Base-by-base conservation (phyloP, 208 protist species). In the Leptomonas seymouri region DNA sequence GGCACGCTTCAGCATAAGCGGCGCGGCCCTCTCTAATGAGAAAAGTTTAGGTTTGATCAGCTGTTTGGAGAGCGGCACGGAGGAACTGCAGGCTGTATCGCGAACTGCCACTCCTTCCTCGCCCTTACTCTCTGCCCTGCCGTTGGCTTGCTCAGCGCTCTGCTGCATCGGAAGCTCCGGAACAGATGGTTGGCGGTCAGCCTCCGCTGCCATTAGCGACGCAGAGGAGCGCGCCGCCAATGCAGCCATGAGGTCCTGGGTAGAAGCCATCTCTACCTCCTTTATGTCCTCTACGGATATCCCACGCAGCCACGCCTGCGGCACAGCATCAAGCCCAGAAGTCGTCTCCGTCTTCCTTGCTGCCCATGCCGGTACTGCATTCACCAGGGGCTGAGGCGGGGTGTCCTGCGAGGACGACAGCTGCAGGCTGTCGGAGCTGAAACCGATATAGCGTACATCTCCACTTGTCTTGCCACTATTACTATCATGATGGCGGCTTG, bases 371-470 rank as follows among this genome's bases (percentile, higher is more conserved):
- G n/a, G n/a, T 39, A 41, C 36, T n/a, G 63, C 44, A 5, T 23
- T 8, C 8, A 15, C 34, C 7, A 20, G 12, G 34, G 34, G 18
- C 23, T 56, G 31, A 36, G 28, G 16, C 0, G 45, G 0, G 3
- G 48, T 39, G 18, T 36, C 27, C 27, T 70, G 62, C 0, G 62
- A 56, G 8, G 23, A n/a, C 16, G 61, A 76, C 14, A 67, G 71
- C 56, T 76, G 63, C 20, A 76, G 48, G 65, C 63, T 76, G 36
- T 70, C 71, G 16, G 63, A 51, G 42, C 62, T 76, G 41, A 65
- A 76, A 46, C 71, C 71, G 53, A 71, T 53, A 63, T 76, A 76
- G 36, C 50, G 9, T 0, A 63, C 55, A 27, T 41, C 18, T 8
- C 42, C 59, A 28, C 0, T 51, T 3, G 41, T 15, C 14, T n/a